Percentiles rank a stretch among this genome's conserved stretches.
Conservation (phyloP, 106 monocot genomes). For the Chionographis japonica region DNA sequence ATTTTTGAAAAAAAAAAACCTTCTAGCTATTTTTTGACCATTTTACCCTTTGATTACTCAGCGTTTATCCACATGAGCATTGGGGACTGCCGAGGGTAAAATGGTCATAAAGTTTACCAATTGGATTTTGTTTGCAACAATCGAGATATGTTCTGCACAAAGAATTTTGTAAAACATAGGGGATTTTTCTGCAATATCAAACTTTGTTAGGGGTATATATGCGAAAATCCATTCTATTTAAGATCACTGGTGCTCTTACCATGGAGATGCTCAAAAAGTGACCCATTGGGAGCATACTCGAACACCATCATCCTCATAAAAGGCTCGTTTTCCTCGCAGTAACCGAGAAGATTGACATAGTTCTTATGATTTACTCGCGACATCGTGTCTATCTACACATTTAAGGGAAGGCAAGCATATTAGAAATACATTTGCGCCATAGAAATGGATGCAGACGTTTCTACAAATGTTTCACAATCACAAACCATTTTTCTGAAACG, state of each 20-base stretch:
- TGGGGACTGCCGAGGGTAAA: no score
- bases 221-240: not conserved
- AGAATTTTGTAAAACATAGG: not conserved
- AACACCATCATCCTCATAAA: constrained; percentile 86
- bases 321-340: constrained; percentile 72
- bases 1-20: no score
- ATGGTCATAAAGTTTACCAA: no score
- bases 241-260: constrained; percentile 27
- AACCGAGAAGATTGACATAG: constrained; percentile 80
- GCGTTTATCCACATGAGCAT: no score
- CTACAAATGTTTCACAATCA: not conserved
- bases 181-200: not conserved
- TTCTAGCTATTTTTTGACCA: no score
- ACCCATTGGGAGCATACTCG: constrained; percentile 78
- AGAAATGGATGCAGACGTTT: not conserved
- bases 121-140: no score
- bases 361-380: constrained; percentile 88
- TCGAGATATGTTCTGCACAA: no score
- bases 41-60: no score
- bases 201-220: not conserved
- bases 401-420: not conserved
- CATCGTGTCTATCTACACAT: constrained; percentile 55
- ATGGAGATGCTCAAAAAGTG: constrained; percentile 79
- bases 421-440: not conserved
- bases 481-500: constrained; percentile 69